Evolutionary conservation across 208 protist species (phyloP).

Genomic region (Wallacemonas sp.): DNA sequence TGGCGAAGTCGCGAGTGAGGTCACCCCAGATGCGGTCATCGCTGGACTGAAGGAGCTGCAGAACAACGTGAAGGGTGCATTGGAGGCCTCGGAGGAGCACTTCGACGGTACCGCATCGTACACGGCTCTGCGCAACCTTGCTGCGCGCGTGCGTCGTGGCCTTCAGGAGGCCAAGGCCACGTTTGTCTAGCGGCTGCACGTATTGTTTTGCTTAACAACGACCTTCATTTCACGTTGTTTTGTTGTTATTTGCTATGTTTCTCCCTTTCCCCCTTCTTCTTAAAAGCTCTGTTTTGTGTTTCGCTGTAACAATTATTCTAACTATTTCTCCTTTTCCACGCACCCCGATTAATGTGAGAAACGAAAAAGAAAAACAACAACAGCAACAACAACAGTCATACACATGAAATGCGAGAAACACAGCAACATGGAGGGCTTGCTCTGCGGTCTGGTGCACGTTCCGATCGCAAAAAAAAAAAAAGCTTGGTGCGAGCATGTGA

Average conservation of each 20-base stretch:
- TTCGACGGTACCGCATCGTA: conserved; percentile 53
- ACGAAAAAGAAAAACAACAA: no score
- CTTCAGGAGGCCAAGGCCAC: conserved; percentile 55
- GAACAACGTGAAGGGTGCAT: conserved; percentile 55
- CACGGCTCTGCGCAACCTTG: conserved; percentile 42
- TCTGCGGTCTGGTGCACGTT: no score
- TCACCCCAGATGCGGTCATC: conserved; percentile 34
- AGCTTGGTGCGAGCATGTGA: no score
- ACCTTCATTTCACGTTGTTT: not conserved
- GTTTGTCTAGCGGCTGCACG: conserved; percentile 14
- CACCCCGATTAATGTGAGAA: no score
- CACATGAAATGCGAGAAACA: no score
- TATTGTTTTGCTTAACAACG: conserved; percentile 3
- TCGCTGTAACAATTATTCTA: conserved; percentile 7
- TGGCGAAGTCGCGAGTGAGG: conserved; percentile 9
- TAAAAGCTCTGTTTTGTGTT: conserved; percentile 19
- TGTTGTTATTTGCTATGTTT: conserved; percentile 2
- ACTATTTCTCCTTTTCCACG: not conserved
- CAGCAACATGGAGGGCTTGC: no score
- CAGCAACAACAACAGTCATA: not conserved
- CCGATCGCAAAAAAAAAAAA: no score
- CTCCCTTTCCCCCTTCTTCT: not conserved
- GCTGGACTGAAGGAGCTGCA: conserved; percentile 49
- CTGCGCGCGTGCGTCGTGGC: conserved; percentile 31
- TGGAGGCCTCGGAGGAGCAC: conserved; percentile 77